phyloP scores from a whole-genome alignment of 371 early-diverging fungal species.

The Umbelopsis sp. region DNA sequence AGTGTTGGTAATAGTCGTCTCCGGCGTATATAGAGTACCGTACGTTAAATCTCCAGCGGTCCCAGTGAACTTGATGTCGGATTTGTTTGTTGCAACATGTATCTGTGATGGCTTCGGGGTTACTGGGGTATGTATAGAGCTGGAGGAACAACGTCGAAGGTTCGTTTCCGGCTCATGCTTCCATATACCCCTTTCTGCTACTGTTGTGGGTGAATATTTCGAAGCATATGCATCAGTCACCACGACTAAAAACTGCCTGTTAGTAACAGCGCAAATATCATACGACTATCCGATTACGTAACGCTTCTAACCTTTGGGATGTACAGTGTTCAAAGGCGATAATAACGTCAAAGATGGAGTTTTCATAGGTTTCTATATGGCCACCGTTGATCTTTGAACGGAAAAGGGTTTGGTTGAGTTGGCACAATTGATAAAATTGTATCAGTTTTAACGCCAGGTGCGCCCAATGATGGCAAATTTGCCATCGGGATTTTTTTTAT shows the following conservation, averaged over 20 bases:
- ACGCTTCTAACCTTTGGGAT: neutral
- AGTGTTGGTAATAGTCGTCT: neutral
- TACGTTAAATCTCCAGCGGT: neutral
- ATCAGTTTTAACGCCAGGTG: neutral
- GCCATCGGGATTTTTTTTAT: neutral
- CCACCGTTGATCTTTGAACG: neutral
- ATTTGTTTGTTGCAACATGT: neutral
- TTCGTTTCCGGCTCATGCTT: neutral
- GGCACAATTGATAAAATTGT: neutral
- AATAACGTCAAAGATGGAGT: neutral
- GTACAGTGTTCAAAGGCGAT: neutral
- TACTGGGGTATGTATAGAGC: neutral
- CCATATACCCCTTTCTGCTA: neutral
- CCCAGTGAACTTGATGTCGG: neutral
- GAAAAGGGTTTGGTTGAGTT: neutral
- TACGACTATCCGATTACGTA: neutral
- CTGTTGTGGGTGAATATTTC: neutral
- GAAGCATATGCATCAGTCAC: neutral
- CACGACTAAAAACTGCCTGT: neutral
- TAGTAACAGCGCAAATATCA: too few relatives aligned
- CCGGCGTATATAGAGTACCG: neutral
- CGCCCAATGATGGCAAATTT: neutral
- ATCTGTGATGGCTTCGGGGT: neutral
- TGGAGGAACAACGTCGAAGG: constrained; percentile 2
- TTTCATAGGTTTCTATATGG: neutral